Conservation (phyloP, 2,329 filamentous ascomycete genomes). For the Diaporthe citrichinensis region DNA sequence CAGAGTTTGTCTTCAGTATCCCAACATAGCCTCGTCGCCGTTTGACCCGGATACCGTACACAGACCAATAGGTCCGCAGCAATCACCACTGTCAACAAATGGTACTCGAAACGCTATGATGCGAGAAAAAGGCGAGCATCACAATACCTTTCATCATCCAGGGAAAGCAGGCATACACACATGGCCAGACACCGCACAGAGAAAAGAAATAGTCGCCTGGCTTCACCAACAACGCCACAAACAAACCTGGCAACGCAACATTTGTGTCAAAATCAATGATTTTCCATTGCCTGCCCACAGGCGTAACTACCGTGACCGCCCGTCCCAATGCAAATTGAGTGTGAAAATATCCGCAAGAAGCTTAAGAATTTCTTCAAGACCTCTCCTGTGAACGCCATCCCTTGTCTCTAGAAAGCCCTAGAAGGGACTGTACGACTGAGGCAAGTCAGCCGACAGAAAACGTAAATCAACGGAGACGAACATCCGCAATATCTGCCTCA, state of each 20-base stretch:
- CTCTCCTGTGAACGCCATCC: slow-evolving; percentile 5
- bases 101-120: background rate
- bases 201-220: background rate
- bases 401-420: background rate
- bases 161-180: background rate
- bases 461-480: background rate
- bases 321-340: background rate
- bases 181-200: background rate
- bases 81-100: background rate
- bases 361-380: background rate
- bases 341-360: background rate
- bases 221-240: background rate
- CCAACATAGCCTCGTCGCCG: background rate
- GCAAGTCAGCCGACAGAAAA: background rate
- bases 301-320: slow-evolving; percentile 4
- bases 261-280: slow-evolving; percentile 4
- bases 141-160: background rate
- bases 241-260: slow-evolving; percentile 12
- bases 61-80: background rate
- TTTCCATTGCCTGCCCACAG: slow-evolving; percentile 28
- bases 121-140: background rate
- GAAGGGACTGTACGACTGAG: background rate
- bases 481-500: background rate
- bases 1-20: background rate
- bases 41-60: too few relatives aligned